Evolutionary conservation across 306 rosid species (phyloP).

Genomic region (Arachis hypogaea): DNA sequence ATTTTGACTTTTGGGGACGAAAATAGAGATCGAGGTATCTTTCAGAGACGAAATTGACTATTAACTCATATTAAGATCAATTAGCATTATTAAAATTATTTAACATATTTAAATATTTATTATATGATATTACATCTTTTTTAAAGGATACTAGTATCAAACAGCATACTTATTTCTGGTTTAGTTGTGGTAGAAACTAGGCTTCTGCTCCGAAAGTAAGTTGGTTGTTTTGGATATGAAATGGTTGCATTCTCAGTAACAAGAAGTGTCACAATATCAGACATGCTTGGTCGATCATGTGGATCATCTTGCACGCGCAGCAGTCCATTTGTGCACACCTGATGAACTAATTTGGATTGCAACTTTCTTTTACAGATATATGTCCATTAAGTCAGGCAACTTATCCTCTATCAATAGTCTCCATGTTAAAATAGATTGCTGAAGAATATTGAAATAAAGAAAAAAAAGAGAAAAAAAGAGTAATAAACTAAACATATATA

Average conservation of each 20-base stretch:
- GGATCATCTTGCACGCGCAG: conserved; percentile 43
- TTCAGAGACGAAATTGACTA: too few relatives aligned
- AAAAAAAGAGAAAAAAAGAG: background rate
- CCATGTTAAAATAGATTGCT: conserved; percentile 28
- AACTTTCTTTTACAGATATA: conserved; percentile 36
- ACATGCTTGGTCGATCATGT: conserved; percentile 46
- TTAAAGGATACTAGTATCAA: background rate
- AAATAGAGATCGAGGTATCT: too few relatives aligned
- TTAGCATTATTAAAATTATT: too few relatives aligned
- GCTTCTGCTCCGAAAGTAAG: conserved; percentile 34
- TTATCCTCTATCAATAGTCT: background rate
- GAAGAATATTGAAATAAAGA: background rate
- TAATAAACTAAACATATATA: conserved; percentile 42
- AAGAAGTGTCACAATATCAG: conserved; percentile 41
- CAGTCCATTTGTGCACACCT: conserved; percentile 38
- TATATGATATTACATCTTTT: too few relatives aligned
- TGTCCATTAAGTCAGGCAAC: conserved; percentile 49
- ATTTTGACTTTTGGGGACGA: too few relatives aligned
- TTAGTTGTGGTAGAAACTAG: conserved; percentile 1
- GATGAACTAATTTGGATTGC: conserved; percentile 27
- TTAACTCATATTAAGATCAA: too few relatives aligned
- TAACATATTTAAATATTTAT: too few relatives aligned
- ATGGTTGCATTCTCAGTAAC: conserved; percentile 31
- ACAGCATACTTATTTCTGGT: background rate
- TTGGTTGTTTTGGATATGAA: conserved; percentile 49